Evolutionary conservation across 2,329 filamentous ascomycete species (phyloP).

Genomic region (Mycosphaerelloides madeirae): DNA sequence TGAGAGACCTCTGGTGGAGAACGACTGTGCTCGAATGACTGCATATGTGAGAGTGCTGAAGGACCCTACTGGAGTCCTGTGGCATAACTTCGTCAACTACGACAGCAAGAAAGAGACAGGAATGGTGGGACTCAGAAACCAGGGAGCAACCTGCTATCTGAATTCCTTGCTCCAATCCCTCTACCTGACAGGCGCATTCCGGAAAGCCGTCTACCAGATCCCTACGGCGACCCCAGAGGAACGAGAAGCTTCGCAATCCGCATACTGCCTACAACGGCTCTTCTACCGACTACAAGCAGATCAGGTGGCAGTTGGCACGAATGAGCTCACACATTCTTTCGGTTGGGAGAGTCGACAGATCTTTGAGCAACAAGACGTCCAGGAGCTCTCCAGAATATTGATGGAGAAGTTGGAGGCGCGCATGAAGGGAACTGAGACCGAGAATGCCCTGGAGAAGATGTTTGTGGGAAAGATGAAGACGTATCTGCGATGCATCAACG

Average conservation of each 20-base stretch:
- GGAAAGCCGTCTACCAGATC: conserved; percentile 96
- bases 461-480: conserved; percentile 98
- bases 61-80: conserved; percentile 81
- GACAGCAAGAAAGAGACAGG: conserved; percentile 99
- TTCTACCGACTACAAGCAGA: conserved; percentile 95
- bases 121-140: conserved; percentile 93
- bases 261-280: conserved; percentile 85
- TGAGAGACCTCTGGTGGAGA: conserved; percentile 68
- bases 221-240: conserved; percentile 82
- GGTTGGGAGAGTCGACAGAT: conserved; percentile 98
- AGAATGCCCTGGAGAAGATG: conserved; percentile 82
- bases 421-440: conserved; percentile 93
- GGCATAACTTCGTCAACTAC: conserved; percentile 91
- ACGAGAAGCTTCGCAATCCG: conserved; percentile 66
- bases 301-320: conserved; percentile 76
- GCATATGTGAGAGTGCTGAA: conserved; percentile 78
- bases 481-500: conserved; percentile 97
- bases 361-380: conserved; percentile 97
- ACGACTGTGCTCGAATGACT: conserved; percentile 72
- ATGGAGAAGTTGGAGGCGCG: conserved; percentile 97
- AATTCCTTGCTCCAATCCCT: conserved; percentile 47
- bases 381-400: conserved; percentile 90
- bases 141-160: conserved; percentile 67
- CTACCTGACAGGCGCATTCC: conserved; percentile 70
- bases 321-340: conserved; percentile 91